phyloP scores from a whole-genome alignment of 2,329 filamentous ascomycete genomes.

The Ambrosiella beaveri region DNA sequence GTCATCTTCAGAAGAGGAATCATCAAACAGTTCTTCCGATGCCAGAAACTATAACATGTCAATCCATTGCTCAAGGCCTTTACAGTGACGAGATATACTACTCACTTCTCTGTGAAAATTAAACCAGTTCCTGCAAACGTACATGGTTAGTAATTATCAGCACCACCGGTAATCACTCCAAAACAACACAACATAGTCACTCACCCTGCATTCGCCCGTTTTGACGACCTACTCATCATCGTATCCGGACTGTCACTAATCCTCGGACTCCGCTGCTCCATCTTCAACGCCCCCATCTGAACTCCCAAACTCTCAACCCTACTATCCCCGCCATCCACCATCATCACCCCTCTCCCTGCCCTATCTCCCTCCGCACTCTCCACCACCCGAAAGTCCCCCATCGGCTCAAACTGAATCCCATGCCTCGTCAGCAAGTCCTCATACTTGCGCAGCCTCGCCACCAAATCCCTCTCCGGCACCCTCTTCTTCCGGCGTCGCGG shows the following conservation, averaged over 20 bases:
- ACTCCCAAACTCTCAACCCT: not conserved
- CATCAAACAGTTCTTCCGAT: constrained; percentile 29
- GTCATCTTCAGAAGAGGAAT: constrained; percentile 34
- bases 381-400: constrained; percentile 24
- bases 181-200: not conserved
- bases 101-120: constrained; percentile 35
- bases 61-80: not conserved
- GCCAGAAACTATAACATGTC: constrained; percentile 27
- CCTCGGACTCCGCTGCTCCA: not conserved
- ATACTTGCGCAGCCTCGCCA: constrained; percentile 52
- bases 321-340: not conserved
- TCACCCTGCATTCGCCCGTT: not conserved
- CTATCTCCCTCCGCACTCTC: not conserved
- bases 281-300: not conserved
- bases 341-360: not conserved
- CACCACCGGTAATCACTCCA: not conserved
- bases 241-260: constrained; percentile 16
- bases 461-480: constrained; percentile 51
- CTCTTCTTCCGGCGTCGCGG: constrained; percentile 42
- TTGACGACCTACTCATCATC: not conserved
- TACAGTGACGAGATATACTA: not conserved
- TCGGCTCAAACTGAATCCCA: constrained; percentile 50
- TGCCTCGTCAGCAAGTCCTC: constrained; percentile 48
- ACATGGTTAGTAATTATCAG: not conserved
- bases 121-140: constrained; percentile 27